Evolutionary conservation across 2,329 filamentous ascomycete genomes (phyloP).

Genomic region (Cladophialophora exuberans): DNA sequence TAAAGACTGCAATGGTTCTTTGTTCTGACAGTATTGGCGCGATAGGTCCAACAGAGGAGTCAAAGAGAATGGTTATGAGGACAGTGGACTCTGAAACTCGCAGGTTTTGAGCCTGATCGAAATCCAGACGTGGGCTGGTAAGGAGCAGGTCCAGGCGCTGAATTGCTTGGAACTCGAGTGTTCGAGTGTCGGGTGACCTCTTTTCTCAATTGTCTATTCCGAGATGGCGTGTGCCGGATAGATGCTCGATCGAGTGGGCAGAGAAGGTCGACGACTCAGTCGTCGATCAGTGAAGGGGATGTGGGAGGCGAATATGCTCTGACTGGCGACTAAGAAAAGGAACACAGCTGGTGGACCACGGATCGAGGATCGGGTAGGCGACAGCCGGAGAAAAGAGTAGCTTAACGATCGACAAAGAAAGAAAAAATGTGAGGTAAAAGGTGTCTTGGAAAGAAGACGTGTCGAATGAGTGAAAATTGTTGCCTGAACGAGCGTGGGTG

Average conservation of each 20-base stretch:
- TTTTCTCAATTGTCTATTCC: background rate
- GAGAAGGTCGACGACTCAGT: conserved; percentile 18
- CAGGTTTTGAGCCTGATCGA: conserved; percentile 3
- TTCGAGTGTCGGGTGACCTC: conserved; percentile 14
- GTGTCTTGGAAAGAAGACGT: conserved; percentile 9
- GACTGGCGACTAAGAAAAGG: conserved; percentile 18
- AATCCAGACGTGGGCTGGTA: conserved; percentile 25
- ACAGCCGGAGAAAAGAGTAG: conserved; percentile 11
- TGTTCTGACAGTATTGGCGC: background rate
- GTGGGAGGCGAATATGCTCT: conserved; percentile 15
- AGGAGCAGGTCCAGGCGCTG: conserved; percentile 22
- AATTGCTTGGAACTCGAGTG: conserved; percentile 16
- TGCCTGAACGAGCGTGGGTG: conserved; percentile 28
- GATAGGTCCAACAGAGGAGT: conserved; percentile 10
- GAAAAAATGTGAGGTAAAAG: conserved; percentile 18
- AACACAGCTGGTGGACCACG: conserved; percentile 11
- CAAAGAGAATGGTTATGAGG: conserved; percentile 2
- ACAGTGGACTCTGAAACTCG: background rate
- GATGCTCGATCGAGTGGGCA: conserved; percentile 5
- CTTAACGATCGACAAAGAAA: conserved; percentile 27
- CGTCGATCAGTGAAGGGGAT: conserved; percentile 12
- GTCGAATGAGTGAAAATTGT: conserved; percentile 21
- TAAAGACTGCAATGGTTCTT: conserved; percentile 9
- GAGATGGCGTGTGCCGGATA: conserved; percentile 12
- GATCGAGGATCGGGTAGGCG: conserved; percentile 16